These are phyloP conservation scores for Pyrenochaeta sp. DNA, from an alignment of 2,329 filamentous ascomycete species.

Conservation along the genomic window DNA sequence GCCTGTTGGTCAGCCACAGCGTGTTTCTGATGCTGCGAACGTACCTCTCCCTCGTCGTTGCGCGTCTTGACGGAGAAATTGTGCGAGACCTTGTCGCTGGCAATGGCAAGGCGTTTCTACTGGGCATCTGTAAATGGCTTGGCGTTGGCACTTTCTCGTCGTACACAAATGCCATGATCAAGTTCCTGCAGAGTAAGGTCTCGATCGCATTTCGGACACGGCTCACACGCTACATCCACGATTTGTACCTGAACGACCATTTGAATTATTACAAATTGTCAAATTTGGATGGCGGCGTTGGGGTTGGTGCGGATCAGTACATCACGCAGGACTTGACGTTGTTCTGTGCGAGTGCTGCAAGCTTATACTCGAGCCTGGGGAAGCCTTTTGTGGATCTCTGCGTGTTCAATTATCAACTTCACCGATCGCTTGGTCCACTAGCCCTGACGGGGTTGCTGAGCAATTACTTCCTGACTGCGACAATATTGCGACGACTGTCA, in stretches of 20 bases:
- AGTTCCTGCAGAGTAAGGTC: slow-evolving; percentile 96
- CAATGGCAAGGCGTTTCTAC: slow-evolving; percentile 85
- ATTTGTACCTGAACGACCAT: slow-evolving; percentile 93
- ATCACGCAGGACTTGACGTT: slow-evolving; percentile 97
- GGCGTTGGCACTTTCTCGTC: slow-evolving; percentile 92
- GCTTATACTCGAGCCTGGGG: slow-evolving; percentile 94
- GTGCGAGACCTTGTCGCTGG: slow-evolving; percentile 96
- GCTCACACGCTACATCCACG: slow-evolving; percentile 94
- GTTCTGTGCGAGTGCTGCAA: slow-evolving; percentile 92
- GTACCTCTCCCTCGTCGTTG: slow-evolving; percentile 92
- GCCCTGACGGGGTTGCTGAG: slow-evolving; percentile 85
- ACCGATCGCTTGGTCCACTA: slow-evolving; percentile 86
- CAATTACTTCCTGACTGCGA: slow-evolving; percentile 95
- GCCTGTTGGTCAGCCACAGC: slow-evolving; percentile 85
- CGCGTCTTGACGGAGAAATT: slow-evolving; percentile 92
- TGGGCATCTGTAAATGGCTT: slow-evolving; percentile 94
- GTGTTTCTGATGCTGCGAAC: slow-evolving; percentile 90
- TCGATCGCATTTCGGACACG: slow-evolving; percentile 97
- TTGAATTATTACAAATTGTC: slow-evolving; percentile 96
- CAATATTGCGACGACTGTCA: slow-evolving; percentile 84
- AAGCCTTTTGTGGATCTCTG: slow-evolving; percentile 97
- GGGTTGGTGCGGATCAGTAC: slow-evolving; percentile 92
- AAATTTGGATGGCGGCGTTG: slow-evolving; percentile 91
- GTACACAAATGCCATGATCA: slow-evolving; percentile 99
- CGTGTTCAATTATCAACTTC: slow-evolving; percentile 98